A percentile compares a stretch with the other conserved stretches of the same genome.
Conservation (phyloP, 2,329 filamentous ascomycete genomes). For the Chaetomium sp. region DNA sequence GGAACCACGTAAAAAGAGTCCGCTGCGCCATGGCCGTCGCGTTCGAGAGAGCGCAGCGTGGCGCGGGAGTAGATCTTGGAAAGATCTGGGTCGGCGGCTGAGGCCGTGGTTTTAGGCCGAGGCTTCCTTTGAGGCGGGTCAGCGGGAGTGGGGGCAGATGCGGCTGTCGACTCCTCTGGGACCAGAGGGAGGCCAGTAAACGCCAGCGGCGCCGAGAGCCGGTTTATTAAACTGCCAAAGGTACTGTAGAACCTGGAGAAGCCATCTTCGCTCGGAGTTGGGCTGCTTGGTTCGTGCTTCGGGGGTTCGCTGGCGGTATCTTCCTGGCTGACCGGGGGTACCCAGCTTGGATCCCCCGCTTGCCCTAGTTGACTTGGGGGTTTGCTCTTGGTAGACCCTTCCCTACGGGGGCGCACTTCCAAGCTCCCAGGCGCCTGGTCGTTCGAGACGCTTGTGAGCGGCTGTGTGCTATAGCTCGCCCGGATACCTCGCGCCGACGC, state of each 20-base stretch:
- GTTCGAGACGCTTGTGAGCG: slow-evolving; percentile 70
- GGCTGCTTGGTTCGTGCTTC: slow-evolving; percentile 31
- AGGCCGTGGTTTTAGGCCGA: slow-evolving; percentile 37
- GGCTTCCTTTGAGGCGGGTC: slow-evolving; percentile 44
- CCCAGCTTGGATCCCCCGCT: slow-evolving; percentile 56
- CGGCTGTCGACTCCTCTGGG: slow-evolving; percentile 48
- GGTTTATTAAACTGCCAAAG: slow-evolving; percentile 85
- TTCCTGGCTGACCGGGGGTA: slow-evolving; percentile 47
- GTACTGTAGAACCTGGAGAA: slow-evolving; percentile 92
- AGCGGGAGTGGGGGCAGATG: slow-evolving; percentile 43
- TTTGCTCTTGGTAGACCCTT: slow-evolving; percentile 53
- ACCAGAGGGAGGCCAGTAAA: slow-evolving; percentile 88
- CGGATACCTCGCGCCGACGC: slow-evolving; percentile 82
- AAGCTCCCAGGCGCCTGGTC: slow-evolving; percentile 73
- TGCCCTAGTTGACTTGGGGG: slow-evolving; percentile 54
- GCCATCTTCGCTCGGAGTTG: slow-evolving; percentile 63
- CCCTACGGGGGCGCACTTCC: slow-evolving; percentile 56
- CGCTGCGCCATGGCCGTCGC: slow-evolving; percentile 64
- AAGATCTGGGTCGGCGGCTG: slow-evolving; percentile 68
- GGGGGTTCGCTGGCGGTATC: slow-evolving; percentile 30
- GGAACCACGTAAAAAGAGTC: slow-evolving; percentile 96
- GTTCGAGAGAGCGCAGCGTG: slow-evolving; percentile 75
- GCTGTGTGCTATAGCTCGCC: slow-evolving; percentile 64
- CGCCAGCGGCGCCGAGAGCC: slow-evolving; percentile 84
- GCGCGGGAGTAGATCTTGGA: slow-evolving; percentile 83